phyloP scores from a whole-genome alignment of 176 grass and related monocot species.

The Rhynchospora pubera region DNA sequence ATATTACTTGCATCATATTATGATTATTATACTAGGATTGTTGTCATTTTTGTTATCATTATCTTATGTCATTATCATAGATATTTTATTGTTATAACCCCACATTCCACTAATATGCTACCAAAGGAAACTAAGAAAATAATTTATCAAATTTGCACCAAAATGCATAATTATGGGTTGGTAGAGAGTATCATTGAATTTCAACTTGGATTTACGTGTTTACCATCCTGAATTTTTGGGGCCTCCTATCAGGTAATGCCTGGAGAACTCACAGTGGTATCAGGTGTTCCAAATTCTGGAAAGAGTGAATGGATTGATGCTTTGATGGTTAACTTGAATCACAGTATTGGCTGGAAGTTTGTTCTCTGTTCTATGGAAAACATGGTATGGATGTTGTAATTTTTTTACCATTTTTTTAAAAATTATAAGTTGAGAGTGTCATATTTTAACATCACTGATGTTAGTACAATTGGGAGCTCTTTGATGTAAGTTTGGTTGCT shows the following conservation, averaged over 20 bases:
- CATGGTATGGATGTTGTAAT: slow-evolving; percentile 40
- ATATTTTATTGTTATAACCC: too few relatives aligned
- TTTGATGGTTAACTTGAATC: slow-evolving; percentile 83
- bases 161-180: background rate
- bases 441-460: slow-evolving; percentile 6
- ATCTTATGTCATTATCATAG: too few relatives aligned
- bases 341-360: slow-evolving; percentile 80
- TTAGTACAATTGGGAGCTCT: slow-evolving; percentile 1
- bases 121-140: too few relatives aligned
- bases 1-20: background rate
- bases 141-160: background rate
- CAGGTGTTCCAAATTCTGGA: slow-evolving; percentile 93
- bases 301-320: slow-evolving; percentile 99
- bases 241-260: slow-evolving; percentile 54
- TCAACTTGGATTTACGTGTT: background rate
- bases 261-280: slow-evolving; percentile 85
- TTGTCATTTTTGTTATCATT: background rate
- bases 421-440: slow-evolving; percentile 12
- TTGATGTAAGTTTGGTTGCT: background rate
- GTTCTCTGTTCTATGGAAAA: slow-evolving; percentile 97
- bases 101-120: too few relatives aligned
- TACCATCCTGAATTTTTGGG: background rate
- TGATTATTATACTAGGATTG: background rate
- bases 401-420: background rate
- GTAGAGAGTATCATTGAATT: background rate